Conservation (phyloP, 1,139 yeast species). For the Suhomyces coccinellae region DNA sequence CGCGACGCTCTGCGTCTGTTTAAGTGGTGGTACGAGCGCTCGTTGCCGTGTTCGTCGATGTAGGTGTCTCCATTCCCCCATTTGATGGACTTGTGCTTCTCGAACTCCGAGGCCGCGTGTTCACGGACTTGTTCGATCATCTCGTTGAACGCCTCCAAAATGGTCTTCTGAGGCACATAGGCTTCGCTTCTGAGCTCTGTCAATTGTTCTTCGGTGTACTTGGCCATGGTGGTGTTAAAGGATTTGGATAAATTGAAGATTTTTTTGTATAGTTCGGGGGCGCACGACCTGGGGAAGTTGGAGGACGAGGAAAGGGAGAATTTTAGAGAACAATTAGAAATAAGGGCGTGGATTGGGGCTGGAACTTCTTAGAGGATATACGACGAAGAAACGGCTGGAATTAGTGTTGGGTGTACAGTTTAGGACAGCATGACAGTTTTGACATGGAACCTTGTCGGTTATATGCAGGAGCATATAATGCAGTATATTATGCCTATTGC, state of each 20-base stretch:
- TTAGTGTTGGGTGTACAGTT: too few species aligned
- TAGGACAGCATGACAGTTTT: too few species aligned
- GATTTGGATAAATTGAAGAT: conserved; percentile 3
- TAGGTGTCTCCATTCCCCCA: conserved; percentile 50
- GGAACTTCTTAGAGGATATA: background rate
- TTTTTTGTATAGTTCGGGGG: conserved; percentile 8
- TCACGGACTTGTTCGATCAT: conserved; percentile 65
- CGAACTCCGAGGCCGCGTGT: conserved; percentile 38
- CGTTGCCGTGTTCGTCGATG: conserved; percentile 49
- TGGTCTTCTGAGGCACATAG: conserved; percentile 59
- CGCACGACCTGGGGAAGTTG: conserved; percentile 13
- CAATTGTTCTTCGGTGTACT: conserved; percentile 73
- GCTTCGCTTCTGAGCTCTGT: conserved; percentile 57
- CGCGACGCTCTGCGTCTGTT: conserved; percentile 64
- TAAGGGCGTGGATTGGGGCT: background rate
- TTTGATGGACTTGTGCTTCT: conserved; percentile 31
- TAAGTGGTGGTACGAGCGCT: conserved; percentile 50
- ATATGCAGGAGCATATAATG: too few species aligned
- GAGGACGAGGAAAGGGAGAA: background rate
- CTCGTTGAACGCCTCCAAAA: conserved; percentile 62
- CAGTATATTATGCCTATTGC: too few species aligned
- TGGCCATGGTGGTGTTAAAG: conserved; percentile 39
- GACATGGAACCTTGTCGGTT: too few species aligned
- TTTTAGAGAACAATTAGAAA: background rate
- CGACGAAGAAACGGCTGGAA: too few species aligned